Percentiles rank a stretch among this genome's conserved stretches.
Conservation (phyloP, 768 basidiomycete species). For the Coprinopsis strossmayeri region DNA sequence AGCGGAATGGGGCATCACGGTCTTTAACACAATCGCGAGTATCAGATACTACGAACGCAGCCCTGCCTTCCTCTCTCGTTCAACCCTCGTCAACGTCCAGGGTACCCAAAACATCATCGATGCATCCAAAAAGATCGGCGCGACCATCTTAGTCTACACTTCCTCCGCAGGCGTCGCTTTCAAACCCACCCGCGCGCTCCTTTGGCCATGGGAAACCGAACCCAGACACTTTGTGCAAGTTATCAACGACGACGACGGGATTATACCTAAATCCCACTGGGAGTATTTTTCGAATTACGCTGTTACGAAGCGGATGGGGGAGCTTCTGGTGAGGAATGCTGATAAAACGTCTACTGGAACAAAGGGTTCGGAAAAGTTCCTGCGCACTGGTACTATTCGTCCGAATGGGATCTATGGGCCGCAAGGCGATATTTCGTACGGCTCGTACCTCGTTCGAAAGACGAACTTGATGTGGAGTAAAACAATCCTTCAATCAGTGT, state of each 20-base stretch:
- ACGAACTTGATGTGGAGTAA: constrained; percentile 58
- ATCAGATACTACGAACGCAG: constrained; percentile 75
- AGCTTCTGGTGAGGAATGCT: constrained; percentile 34
- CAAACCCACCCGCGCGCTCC: constrained; percentile 50
- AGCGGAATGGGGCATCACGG: constrained; percentile 43
- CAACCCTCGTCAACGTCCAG: constrained; percentile 54
- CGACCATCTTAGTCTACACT: constrained; percentile 56
- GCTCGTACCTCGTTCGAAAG: constrained; percentile 53
- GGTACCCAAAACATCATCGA: constrained; percentile 66
- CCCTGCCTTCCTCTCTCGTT: constrained; percentile 40
- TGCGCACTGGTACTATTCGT: constrained; percentile 71
- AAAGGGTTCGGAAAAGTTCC: constrained; percentile 12
- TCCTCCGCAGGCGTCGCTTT: constrained; percentile 66
- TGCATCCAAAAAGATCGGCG: constrained; percentile 50
- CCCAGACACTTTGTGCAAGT: constrained; percentile 56
- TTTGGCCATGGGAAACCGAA: constrained; percentile 71
- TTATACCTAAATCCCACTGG: constrained; percentile 45
- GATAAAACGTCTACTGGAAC: constrained; percentile 26
- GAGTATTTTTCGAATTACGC: constrained; percentile 80
- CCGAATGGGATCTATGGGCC: constrained; percentile 76
- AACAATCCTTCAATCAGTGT: constrained; percentile 54
- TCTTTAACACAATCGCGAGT: constrained; percentile 73
- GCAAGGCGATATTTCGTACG: constrained; percentile 64
- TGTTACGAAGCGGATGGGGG: constrained; percentile 54
- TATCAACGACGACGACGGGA: constrained; percentile 52